These are phyloP conservation scores for Actinidia arguta DNA, from an alignment of 179 eudicot genomes.

Conservation along the genomic window DNA sequence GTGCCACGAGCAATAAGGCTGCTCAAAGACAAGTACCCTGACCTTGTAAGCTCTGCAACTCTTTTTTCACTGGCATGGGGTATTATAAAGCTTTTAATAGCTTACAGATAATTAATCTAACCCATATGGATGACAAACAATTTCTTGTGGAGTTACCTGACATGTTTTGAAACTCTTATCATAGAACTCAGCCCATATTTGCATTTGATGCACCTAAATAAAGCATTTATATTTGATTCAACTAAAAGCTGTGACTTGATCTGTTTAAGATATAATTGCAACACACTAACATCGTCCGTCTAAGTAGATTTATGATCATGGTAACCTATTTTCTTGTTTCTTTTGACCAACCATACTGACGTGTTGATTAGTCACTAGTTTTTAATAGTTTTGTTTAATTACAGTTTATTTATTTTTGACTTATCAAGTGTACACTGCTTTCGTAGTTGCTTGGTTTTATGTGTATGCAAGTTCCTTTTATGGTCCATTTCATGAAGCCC, in stretches of 20 bases:
- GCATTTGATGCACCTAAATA: background rate
- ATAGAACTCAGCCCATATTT: too few species aligned
- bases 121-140: background rate
- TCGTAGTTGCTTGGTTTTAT: background rate
- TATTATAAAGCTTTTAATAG: constrained; percentile 20
- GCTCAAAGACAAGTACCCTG: constrained; percentile 96
- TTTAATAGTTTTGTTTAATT: background rate
- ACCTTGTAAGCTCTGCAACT: constrained; percentile 71
- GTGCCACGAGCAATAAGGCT: constrained; percentile 90
- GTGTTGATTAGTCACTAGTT: background rate
- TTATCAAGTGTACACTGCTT: background rate
- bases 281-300: background rate
- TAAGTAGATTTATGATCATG: background rate
- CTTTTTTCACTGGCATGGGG: background rate
- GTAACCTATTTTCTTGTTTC: background rate
- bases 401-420: background rate
- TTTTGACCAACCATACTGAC: background rate
- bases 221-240: background rate
- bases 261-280: background rate
- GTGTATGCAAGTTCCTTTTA: constrained; percentile 97
- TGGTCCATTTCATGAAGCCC: constrained; percentile 98
- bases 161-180: background rate
- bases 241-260: background rate
- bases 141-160: background rate
- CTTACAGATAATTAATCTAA: background rate